A percentile compares a stretch with the other conserved stretches of the same genome.
These are phyloP conservation scores for Exophiala sp. DNA, from an alignment of 2,329 filamentous ascomycete species.

Conservation along the genomic window DNA sequence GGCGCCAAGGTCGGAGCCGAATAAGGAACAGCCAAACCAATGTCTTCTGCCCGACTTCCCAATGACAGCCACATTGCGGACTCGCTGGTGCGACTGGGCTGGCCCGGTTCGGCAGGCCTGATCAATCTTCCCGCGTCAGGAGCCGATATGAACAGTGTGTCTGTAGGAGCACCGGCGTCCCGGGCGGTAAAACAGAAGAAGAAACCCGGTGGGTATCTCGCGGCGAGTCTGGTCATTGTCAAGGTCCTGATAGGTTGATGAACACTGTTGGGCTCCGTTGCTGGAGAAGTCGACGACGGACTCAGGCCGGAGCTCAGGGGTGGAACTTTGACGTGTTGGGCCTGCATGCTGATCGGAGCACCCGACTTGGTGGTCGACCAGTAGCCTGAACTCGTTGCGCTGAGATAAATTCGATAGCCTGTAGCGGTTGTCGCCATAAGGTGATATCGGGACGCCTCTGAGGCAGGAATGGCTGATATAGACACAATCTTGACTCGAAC, in stretches of 20 bases:
- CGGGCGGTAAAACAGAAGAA: constrained; percentile 77
- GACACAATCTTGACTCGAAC: constrained; percentile 69
- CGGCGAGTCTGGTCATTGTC: constrained; percentile 37
- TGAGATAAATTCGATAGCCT: constrained; percentile 86
- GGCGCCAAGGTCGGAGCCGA: constrained; percentile 64
- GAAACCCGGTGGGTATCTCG: constrained; percentile 74
- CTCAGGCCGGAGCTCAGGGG: constrained; percentile 46
- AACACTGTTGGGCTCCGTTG: constrained; percentile 39
- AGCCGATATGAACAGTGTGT: constrained; percentile 74
- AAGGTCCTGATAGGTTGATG: constrained; percentile 43
- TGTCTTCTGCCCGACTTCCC: constrained; percentile 66
- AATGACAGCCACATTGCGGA: constrained; percentile 74
- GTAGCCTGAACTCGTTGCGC: constrained; percentile 68
- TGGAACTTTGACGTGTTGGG: constrained; percentile 94
- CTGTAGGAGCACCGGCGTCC: constrained; percentile 53
- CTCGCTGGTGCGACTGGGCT: constrained; percentile 63
- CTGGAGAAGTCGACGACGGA: constrained; percentile 28
- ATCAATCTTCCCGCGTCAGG: constrained; percentile 81
- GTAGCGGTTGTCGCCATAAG: constrained; percentile 86
- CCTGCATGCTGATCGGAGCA: constrained; percentile 89
- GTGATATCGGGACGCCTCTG: constrained; percentile 45
- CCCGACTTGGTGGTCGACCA: constrained; percentile 55
- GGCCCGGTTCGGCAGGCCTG: constrained; percentile 49
- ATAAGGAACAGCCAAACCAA: constrained; percentile 68
- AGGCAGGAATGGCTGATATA: constrained; percentile 77